These are phyloP conservation scores for Calonectria pseudoturangicola DNA, from an alignment of 2,329 filamentous ascomycete genomes.

Conservation along the genomic window DNA sequence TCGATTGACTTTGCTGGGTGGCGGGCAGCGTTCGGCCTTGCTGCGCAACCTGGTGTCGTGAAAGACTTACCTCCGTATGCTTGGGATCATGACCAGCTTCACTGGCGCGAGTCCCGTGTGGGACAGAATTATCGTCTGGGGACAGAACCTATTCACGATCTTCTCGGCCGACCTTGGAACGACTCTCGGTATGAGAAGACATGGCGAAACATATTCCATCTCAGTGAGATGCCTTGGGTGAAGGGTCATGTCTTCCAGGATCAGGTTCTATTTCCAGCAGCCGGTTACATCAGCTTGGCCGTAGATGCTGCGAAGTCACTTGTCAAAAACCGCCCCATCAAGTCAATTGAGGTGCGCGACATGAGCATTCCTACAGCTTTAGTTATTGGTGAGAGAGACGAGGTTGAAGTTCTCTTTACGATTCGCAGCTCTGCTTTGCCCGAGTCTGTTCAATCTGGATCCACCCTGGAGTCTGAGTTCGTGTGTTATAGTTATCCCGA, in stretches of 20 bases:
- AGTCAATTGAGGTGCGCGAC: background rate
- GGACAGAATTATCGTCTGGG: background rate
- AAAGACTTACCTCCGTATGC: background rate
- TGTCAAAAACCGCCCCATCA: background rate
- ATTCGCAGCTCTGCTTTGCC: background rate
- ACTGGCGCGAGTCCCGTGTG: background rate
- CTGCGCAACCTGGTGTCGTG: background rate
- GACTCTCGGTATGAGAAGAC: background rate
- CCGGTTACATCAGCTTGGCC: constrained; percentile 2
- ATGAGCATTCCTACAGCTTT: background rate
- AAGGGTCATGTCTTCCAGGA: background rate
- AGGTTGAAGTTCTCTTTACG: background rate
- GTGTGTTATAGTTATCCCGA: background rate
- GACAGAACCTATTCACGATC: background rate
- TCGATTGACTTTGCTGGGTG: background rate
- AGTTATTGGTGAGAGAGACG: background rate
- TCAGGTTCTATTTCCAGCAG: background rate
- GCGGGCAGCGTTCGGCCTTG: background rate
- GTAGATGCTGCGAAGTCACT: background rate
- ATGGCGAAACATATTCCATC: constrained; percentile 2
- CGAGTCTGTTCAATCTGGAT: background rate
- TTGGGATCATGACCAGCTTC: background rate
- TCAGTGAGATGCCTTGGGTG: constrained; percentile 9
- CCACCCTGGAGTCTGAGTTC: background rate
- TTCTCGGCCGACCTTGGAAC: background rate